These are phyloP conservation scores for Brassica cretica DNA, from an alignment of 345 rosid genomes.

Conservation along the genomic window DNA sequence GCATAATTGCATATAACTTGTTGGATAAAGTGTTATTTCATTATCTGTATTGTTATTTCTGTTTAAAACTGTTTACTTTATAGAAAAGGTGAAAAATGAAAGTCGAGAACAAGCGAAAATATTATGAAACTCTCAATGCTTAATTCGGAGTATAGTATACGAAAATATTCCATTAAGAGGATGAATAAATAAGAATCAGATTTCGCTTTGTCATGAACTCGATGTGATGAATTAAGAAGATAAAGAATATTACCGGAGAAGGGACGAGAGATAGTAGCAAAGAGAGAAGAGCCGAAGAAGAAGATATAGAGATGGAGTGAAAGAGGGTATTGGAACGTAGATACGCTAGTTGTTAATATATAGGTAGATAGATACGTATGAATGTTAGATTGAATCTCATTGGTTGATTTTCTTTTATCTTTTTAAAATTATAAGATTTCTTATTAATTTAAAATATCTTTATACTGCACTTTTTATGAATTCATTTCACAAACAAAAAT, in stretches of 20 bases:
- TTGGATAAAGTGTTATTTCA: background rate
- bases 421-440: background rate
- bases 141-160: background rate
- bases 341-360: constrained; percentile 23
- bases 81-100: background rate
- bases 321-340: background rate
- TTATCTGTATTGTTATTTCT: background rate
- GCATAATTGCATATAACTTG: background rate
- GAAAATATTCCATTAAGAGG: background rate
- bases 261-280: background rate
- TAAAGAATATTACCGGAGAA: constrained; percentile 14
- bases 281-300: background rate
- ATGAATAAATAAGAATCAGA: background rate
- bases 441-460: background rate
- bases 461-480: background rate
- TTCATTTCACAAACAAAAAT: background rate
- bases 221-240: constrained; percentile 20
- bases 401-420: constrained; percentile 7
- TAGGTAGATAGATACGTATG: constrained; percentile 39
- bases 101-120: background rate
- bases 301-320: background rate
- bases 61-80: background rate
- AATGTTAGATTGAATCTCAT: constrained; percentile 22
- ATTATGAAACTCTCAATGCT: background rate
- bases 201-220: background rate